Evolutionary conservation across 2,329 filamentous ascomycete genomes (phyloP).

Genomic region (Penicillium sp.): DNA sequence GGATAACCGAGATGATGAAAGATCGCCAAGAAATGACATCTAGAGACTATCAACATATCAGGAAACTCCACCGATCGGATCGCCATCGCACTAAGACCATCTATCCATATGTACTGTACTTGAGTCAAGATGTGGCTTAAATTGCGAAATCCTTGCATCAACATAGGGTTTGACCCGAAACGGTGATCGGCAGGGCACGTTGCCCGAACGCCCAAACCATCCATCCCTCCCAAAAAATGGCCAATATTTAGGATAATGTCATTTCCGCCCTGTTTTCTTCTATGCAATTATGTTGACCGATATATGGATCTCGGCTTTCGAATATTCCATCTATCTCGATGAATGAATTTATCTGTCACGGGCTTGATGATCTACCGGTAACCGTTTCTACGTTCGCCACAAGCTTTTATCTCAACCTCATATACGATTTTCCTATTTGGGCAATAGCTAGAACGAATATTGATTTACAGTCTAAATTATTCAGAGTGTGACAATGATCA

Average conservation of each 20-base stretch:
- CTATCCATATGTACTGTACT: no score
- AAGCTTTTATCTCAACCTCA: no score
- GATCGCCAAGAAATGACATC: neutral
- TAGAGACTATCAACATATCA: neutral
- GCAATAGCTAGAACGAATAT: no score
- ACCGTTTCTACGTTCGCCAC: no score
- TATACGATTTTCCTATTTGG: no score
- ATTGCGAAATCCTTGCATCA: conserved; percentile 1
- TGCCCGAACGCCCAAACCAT: no score
- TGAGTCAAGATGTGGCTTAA: neutral
- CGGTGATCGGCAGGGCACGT: neutral
- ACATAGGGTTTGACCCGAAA: neutral
- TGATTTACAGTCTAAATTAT: no score
- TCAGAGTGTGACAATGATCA: no score
- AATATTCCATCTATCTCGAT: neutral
- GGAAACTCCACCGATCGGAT: neutral
- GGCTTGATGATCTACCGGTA: neutral
- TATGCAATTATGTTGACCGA: no score
- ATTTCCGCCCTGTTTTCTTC: no score
- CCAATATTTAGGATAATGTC: neutral
- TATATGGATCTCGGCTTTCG: no score
- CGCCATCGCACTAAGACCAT: neutral
- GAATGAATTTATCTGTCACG: neutral
- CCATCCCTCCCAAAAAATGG: neutral
- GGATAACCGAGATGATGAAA: neutral